Evolutionary conservation across 1,284 basidiomycete genomes (phyloP).

Genomic region (Meripilus lineatus): DNA sequence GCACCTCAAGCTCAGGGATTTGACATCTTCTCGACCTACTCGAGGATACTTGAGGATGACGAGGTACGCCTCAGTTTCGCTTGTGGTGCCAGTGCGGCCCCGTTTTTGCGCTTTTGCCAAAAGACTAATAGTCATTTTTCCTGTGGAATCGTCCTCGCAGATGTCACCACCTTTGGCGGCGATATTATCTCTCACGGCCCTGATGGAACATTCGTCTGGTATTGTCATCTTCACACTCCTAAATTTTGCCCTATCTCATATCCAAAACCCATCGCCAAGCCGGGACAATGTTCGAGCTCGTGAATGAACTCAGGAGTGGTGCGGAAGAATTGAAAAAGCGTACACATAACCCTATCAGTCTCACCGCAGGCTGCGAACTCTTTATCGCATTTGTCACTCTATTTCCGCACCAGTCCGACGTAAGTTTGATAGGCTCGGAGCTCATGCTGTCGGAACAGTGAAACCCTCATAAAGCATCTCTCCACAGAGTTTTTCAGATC

Average conservation of each 20-base stretch:
- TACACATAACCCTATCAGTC: slow-evolving; percentile 76
- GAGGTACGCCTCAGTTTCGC: slow-evolving; percentile 36
- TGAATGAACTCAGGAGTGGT: slow-evolving; percentile 75
- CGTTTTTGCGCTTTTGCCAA: neutral
- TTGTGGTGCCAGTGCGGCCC: too few species aligned
- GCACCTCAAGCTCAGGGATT: slow-evolving; percentile 26
- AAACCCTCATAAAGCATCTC: slow-evolving; percentile 10
- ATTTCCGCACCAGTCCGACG: slow-evolving; percentile 78
- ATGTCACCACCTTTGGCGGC: slow-evolving; percentile 87
- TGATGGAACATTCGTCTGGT: slow-evolving; percentile 74
- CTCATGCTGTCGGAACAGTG: slow-evolving; percentile 10
- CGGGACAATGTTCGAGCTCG: slow-evolving; percentile 88
- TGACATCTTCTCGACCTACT: slow-evolving; percentile 55
- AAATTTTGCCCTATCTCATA: slow-evolving; percentile 7
- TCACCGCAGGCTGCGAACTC: slow-evolving; percentile 87
- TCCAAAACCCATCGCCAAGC: slow-evolving; percentile 35
- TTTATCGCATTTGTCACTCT: slow-evolving; percentile 87
- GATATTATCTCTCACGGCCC: slow-evolving; percentile 75
- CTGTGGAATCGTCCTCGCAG: slow-evolving; percentile 30
- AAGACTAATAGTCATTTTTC: neutral
- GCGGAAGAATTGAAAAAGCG: slow-evolving; percentile 61
- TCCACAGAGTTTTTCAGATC: slow-evolving; percentile 70
- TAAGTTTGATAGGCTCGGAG: slow-evolving; percentile 31
- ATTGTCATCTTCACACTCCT: slow-evolving; percentile 18
- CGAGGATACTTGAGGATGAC: slow-evolving; percentile 49